These are phyloP conservation scores for Epichloe glyceriae DNA, from an alignment of 2,329 filamentous ascomycete genomes.

Conservation along the genomic window DNA sequence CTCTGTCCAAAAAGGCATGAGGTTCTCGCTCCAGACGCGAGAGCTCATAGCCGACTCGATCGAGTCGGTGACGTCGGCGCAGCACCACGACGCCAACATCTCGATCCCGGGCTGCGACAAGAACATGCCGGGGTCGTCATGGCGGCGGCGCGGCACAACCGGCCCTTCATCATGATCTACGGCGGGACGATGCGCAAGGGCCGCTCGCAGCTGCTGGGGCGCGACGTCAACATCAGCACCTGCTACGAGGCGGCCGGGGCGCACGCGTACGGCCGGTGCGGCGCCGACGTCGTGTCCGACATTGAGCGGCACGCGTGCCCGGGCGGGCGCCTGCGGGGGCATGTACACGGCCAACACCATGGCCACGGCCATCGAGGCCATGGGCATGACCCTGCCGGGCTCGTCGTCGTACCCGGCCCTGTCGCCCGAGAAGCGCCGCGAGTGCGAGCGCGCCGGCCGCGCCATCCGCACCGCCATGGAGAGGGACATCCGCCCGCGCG, in stretches of 20 bases:
- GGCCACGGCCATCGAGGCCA: slow-evolving; percentile 77
- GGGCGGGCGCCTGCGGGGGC: slow-evolving; percentile 56
- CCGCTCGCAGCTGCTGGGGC: slow-evolving; percentile 63
- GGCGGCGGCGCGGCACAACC: slow-evolving; percentile 81
- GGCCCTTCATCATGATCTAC: slow-evolving; percentile 91
- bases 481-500: slow-evolving; percentile 66
- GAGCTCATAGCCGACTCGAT: slow-evolving; percentile 93
- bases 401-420: slow-evolving; percentile 73
- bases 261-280: slow-evolving; percentile 60
- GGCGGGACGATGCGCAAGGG: slow-evolving; percentile 83
- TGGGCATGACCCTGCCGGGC: slow-evolving; percentile 74
- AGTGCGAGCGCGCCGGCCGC: slow-evolving; percentile 70
- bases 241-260: slow-evolving; percentile 89
- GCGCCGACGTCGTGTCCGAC: slow-evolving; percentile 72
- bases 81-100: slow-evolving; percentile 88
- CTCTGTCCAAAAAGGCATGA: slow-evolving; percentile 45
- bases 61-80: slow-evolving; percentile 83
- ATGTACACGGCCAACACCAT: slow-evolving; percentile 93
- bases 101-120: slow-evolving; percentile 92
- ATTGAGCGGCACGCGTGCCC: slow-evolving; percentile 65
- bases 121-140: slow-evolving; percentile 95
- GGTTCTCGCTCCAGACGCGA: slow-evolving; percentile 79
- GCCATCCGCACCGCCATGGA: slow-evolving; percentile 72
- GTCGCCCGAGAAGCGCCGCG: slow-evolving; percentile 71
- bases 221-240: slow-evolving; percentile 74